Conservation (phyloP, 805 yeast species). For the Saturnispora gosingensis region DNA sequence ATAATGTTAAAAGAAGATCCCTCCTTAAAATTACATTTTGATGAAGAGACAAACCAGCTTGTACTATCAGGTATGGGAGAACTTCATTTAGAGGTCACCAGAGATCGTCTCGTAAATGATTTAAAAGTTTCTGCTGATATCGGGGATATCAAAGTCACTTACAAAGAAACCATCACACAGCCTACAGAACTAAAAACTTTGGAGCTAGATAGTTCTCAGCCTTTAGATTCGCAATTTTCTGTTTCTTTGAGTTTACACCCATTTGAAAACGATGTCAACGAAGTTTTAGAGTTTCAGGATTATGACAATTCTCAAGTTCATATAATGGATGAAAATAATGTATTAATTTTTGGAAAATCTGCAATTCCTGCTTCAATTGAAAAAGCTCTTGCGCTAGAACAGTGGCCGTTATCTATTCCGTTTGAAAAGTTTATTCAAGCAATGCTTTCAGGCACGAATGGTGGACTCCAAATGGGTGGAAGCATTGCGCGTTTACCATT, state of each 20-base stretch:
- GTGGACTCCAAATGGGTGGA: conserved; percentile 63
- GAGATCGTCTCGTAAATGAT: conserved; percentile 68
- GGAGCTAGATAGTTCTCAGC: background rate
- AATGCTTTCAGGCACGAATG: conserved; percentile 47
- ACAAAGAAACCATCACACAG: conserved; percentile 54
- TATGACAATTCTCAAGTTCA: conserved; percentile 33
- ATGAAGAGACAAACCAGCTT: conserved; percentile 86
- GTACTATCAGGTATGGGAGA: conserved; percentile 96
- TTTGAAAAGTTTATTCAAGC: conserved; percentile 45
- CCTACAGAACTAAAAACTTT: conserved; percentile 11
- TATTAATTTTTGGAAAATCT: conserved; percentile 29
- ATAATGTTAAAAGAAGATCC: conserved; percentile 83
- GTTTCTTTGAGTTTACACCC: conserved; percentile 24
- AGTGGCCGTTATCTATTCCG: conserved; percentile 40
- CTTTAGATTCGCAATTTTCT: conserved; percentile 18
- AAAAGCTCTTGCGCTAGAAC: conserved; percentile 15
- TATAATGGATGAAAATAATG: conserved; percentile 40
- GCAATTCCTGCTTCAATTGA: conserved; percentile 19
- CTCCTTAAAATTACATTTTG: conserved; percentile 57
- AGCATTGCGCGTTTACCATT: conserved; percentile 46
- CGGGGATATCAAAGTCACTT: conserved; percentile 82
- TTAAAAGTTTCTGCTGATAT: conserved; percentile 73
- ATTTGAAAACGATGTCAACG: conserved; percentile 27
- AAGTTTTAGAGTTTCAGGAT: conserved; percentile 15
- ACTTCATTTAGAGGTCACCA: conserved; percentile 81